A percentile compares a stretch with the other conserved stretches of the same genome.
Evolutionary conservation across 768 basidiomycete genomes (phyloP).

Genomic region (Floccularia luteovirens): DNA sequence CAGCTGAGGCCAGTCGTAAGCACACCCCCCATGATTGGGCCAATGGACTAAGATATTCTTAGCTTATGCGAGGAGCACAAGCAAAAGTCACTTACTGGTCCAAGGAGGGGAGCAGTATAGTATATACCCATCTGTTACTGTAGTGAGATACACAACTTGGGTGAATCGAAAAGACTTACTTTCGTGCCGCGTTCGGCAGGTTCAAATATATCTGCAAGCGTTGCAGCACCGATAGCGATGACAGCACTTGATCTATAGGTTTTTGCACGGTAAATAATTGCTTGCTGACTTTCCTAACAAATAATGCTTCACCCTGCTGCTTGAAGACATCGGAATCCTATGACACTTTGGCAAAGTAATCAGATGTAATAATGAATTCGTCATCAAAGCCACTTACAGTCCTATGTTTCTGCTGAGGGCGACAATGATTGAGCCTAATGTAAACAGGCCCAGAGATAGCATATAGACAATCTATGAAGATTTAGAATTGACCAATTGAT

Average conservation of each 20-base stretch:
- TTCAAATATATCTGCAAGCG: conserved; percentile 74
- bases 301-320: conserved; percentile 43
- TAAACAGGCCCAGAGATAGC: conserved; percentile 41
- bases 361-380: neutral
- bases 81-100: conserved; percentile 33
- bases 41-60: conserved; percentile 30
- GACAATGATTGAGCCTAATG: conserved; percentile 46
- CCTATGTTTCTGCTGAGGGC: conserved; percentile 47
- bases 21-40: conserved; percentile 65
- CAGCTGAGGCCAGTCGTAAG: conserved; percentile 64
- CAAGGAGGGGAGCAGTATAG: conserved; percentile 74
- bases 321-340: conserved; percentile 66
- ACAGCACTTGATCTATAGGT: conserved; percentile 52
- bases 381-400: conserved; percentile 21
- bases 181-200: conserved; percentile 66
- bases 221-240: conserved; percentile 67
- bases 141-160: neutral
- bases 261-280: conserved; percentile 7
- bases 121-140: conserved; percentile 71
- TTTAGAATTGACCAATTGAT: neutral
- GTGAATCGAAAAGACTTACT: conserved; percentile 12
- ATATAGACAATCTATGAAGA: conserved; percentile 46
- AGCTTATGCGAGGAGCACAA: neutral
- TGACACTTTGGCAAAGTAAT: conserved; percentile 31
- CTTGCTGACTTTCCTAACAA: neutral